phyloP scores from a whole-genome alignment of 2,329 filamentous ascomycete species.

The Sclerotinia trifoliorum region DNA sequence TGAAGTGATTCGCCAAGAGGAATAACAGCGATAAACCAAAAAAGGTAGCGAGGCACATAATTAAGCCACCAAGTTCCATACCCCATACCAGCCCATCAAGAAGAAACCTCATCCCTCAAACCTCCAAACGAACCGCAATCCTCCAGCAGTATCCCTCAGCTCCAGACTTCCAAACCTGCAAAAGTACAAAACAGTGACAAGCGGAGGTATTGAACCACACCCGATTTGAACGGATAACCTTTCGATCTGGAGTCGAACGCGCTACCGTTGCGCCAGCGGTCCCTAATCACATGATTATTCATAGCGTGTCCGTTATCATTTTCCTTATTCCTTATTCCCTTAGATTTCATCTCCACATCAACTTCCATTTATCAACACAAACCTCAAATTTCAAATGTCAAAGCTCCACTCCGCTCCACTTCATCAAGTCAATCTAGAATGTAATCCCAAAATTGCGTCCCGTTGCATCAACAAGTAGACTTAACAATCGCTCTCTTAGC shows the following conservation, averaged over 20 bases:
- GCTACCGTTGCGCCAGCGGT: constrained; percentile 31
- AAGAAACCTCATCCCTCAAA: neutral
- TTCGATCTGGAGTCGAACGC: constrained; percentile 39
- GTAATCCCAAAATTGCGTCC: accelerated
- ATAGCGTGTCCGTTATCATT: accelerated
- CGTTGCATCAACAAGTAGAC: accelerated
- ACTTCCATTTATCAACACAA: neutral
- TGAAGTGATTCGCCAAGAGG: neutral
- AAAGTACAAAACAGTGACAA: neutral
- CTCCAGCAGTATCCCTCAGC: too few species aligned
- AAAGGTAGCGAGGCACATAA: too few species aligned
- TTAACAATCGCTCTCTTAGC: constrained; percentile 19
- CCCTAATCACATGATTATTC: constrained; percentile 12
- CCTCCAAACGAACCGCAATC: neutral
- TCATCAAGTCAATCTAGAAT: neutral
- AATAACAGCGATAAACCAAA: neutral
- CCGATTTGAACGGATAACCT: constrained; percentile 40
- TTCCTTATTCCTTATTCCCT: accelerated
- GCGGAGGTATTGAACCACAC: constrained; percentile 32
- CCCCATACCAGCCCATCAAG: neutral
- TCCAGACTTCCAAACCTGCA: accelerated
- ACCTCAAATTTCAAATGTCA: neutral
- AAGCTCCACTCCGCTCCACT: neutral
- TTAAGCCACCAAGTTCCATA: neutral
- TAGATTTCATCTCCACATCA: neutral